Conservation (phyloP, 169 alveolate genomes). For the Hammondia hammondi region DNA sequence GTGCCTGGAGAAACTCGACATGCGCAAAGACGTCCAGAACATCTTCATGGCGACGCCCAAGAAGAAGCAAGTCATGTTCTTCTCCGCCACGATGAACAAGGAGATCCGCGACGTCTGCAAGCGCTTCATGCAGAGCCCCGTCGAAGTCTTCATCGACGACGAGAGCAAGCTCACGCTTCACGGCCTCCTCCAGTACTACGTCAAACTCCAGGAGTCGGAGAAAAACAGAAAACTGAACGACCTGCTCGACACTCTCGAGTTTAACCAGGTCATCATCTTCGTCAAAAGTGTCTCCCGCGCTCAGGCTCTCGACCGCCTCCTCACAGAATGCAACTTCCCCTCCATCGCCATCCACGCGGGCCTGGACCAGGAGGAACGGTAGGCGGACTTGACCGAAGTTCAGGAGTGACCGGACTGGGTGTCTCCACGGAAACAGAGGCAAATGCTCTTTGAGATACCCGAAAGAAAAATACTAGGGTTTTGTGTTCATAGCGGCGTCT, state of each 20-base stretch:
- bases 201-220: constrained; percentile 96
- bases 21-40: constrained; percentile 98
- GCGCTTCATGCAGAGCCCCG: constrained; percentile 97
- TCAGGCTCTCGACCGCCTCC: constrained; percentile 93
- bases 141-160: constrained; percentile 98
- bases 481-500: not conserved
- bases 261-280: constrained; percentile 97
- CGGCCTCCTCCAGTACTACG: constrained; percentile 98
- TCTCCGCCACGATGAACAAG: constrained; percentile 97
- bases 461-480: not conserved
- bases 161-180: constrained; percentile 98
- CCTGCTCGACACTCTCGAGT: constrained; percentile 96
- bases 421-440: not conserved
- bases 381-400: not conserved
- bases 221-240: constrained; percentile 96
- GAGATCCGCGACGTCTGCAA: constrained; percentile 96
- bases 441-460: too few relatives aligned
- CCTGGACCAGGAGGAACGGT: constrained; percentile 92
- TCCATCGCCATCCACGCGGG: constrained; percentile 98
- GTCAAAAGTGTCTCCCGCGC: constrained; percentile 96
- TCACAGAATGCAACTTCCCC: constrained; percentile 98
- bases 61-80: constrained; percentile 98
- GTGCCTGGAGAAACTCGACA: constrained; percentile 97
- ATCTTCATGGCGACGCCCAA: constrained; percentile 97
- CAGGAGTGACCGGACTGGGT: not conserved